Evolutionary conservation across 345 rosid genomes (phyloP), one percentile per base, ranked within the genome.

Genomic region (Triadica sebifera): DNA sequence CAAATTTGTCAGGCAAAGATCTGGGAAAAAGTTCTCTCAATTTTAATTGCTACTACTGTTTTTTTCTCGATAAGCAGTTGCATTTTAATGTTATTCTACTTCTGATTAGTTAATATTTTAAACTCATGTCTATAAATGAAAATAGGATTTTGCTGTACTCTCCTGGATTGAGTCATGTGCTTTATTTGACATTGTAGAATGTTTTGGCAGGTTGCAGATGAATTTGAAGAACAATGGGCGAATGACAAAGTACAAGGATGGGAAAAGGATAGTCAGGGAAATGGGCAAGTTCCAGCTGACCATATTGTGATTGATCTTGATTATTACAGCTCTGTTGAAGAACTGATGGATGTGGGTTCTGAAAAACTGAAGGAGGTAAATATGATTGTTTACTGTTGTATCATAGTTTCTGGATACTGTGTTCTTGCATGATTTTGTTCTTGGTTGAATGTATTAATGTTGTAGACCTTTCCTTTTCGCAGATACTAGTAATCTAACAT

Each of bases 251-350:
- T 90, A 55, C 77, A 75, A 77, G 97, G 89, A 29, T 91, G 94
- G 98, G 93, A 85, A 69, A 83, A 79, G 73, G 83, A 63, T 34
- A 79, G 56, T 72, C 83, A 78, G 77, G 96, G 87, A 84, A 93
- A 85, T 76, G 98, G 88, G 51, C 80, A 79, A 72, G 70, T 73
- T 75, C 74, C 81, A 41, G 63, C 81, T 50, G 86, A 86, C 70
- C 87, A 77, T 69, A 75, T 79, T 17, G 73, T 83, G 72, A 85
- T 93, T 73, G 94, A 96, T 83, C 97, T 96, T 79, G 97, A 91
- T 81, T 93, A 87, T 86, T 93, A 96, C 85, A 87, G 91, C 74
- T 83, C 97, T 37, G 89, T 87, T 49, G 99, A 91, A 81, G 99
- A 93, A 83, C 83, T 96, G 73, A 65, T 90, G 81, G 95, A 90